A percentile compares a stretch with the other conserved stretches of the same genome.
These are phyloP conservation scores for Nigrospora osmanthi DNA, from an alignment of 2,329 filamentous ascomycete genomes.

Conservation along the genomic window DNA sequence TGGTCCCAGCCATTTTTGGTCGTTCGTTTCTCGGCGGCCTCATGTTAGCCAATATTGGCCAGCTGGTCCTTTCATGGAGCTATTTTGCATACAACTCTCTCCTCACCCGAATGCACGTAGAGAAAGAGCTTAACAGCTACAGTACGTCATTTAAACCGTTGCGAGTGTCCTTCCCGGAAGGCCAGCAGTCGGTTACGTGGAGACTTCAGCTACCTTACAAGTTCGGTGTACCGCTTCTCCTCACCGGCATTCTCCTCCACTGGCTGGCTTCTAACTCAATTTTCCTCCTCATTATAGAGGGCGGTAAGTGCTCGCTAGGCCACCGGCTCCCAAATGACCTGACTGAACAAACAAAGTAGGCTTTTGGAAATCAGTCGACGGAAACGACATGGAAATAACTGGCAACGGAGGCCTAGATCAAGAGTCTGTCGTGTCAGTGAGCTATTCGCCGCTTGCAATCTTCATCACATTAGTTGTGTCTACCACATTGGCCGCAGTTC, in stretches of 20 bases:
- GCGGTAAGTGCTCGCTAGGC: neutral
- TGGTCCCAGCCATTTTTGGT: neutral
- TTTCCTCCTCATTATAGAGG: neutral
- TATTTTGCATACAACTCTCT: neutral
- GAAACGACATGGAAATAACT: too few species aligned
- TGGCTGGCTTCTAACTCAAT: neutral
- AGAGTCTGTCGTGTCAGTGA: neutral
- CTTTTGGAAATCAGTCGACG: neutral
- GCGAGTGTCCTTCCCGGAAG: neutral
- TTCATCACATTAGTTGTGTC: neutral
- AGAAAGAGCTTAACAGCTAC: neutral
- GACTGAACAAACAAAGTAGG: neutral
- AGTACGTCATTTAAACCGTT: neutral
- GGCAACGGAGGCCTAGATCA: too few species aligned
- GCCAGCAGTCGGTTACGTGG: neutral
- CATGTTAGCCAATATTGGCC: neutral
- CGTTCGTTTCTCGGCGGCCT: neutral
- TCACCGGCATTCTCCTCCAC: neutral
- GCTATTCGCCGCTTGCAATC: neutral
- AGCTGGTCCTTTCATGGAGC: neutral
- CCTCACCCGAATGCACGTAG: neutral
- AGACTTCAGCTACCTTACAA: neutral
- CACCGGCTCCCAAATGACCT: rapidly evolving
- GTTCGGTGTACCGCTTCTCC: neutral
- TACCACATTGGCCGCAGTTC: neutral